phyloP scores from a whole-genome alignment of 768 basidiomycete species.

The Daedaleopsis nitida region DNA sequence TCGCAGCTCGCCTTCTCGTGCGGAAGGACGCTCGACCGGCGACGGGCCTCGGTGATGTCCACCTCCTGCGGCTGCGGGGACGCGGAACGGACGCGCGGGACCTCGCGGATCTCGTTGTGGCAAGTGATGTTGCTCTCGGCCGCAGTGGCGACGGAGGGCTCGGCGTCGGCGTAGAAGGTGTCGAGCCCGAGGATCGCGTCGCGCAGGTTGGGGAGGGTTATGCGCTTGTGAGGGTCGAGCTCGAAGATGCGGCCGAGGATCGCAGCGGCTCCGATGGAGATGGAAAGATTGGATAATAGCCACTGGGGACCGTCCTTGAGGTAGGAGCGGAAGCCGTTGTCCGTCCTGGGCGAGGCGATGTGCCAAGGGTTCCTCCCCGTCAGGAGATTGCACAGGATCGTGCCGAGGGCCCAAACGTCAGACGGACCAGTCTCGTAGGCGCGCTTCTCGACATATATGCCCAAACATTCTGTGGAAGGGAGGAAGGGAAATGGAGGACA shows the following conservation, averaged over 20 bases:
- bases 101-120: background rate
- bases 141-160: background rate
- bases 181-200: constrained; percentile 55
- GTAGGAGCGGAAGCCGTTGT: constrained; percentile 87
- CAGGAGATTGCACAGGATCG: constrained; percentile 92
- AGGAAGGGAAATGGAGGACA: constrained; percentile 7
- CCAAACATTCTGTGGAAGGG: constrained; percentile 75
- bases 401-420: constrained; percentile 95
- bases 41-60: constrained; percentile 10
- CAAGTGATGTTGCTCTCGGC: background rate
- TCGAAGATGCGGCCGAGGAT: constrained; percentile 34
- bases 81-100: background rate
- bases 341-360: constrained; percentile 67
- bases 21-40: background rate
- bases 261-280: constrained; percentile 31
- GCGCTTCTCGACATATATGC: constrained; percentile 57
- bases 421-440: constrained; percentile 84
- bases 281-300: constrained; percentile 49
- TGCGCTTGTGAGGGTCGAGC: constrained; percentile 32
- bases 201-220: constrained; percentile 47
- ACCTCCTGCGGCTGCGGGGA: background rate
- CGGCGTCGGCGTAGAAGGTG: constrained; percentile 51
- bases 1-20: constrained; percentile 10
- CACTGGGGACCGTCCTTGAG: constrained; percentile 71
- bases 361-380: constrained; percentile 98